Evolutionary conservation across 257 asterid genomes (phyloP).

Genomic region (Craterostigma plantagineum): DNA sequence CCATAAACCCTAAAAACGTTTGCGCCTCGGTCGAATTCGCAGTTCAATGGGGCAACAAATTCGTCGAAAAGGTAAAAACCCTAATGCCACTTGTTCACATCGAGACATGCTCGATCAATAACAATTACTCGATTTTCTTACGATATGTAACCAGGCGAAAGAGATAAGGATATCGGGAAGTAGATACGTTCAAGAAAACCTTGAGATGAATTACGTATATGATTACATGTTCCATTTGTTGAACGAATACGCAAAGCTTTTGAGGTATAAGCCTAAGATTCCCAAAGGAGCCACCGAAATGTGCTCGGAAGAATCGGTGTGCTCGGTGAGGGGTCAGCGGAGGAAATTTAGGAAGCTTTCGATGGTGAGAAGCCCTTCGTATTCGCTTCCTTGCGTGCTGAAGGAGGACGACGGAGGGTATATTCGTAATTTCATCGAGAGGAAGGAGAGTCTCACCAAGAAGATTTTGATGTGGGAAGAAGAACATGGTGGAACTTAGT

Average conservation of each 20-base stretch:
- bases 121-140: neutral
- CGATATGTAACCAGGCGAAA: too few species aligned
- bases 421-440: constrained; percentile 17
- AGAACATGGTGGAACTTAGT: too few species aligned
- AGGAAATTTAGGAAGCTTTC: constrained; percentile 38
- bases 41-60: constrained; percentile 77
- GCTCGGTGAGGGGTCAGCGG: constrained; percentile 39
- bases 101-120: too few species aligned
- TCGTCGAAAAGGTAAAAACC: constrained; percentile 49
- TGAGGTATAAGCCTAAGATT: constrained; percentile 44
- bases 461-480: constrained; percentile 25
- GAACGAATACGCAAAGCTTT: constrained; percentile 52
- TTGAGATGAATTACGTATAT: constrained; percentile 45
- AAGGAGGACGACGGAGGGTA: constrained; percentile 15
- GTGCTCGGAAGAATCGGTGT: constrained; percentile 45
- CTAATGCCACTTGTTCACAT: too few species aligned
- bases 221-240: constrained; percentile 65
- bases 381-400: constrained; percentile 41
- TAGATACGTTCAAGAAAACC: constrained; percentile 42
- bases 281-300: constrained; percentile 48
- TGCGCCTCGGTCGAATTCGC: constrained; percentile 55
- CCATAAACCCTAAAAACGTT: constrained; percentile 20
- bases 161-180: constrained; percentile 65
- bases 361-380: constrained; percentile 31
- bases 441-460: constrained; percentile 25